These are phyloP conservation scores for Arachnomyces sp. DNA, from an alignment of 2,329 filamentous ascomycete species.

Conservation along the genomic window DNA sequence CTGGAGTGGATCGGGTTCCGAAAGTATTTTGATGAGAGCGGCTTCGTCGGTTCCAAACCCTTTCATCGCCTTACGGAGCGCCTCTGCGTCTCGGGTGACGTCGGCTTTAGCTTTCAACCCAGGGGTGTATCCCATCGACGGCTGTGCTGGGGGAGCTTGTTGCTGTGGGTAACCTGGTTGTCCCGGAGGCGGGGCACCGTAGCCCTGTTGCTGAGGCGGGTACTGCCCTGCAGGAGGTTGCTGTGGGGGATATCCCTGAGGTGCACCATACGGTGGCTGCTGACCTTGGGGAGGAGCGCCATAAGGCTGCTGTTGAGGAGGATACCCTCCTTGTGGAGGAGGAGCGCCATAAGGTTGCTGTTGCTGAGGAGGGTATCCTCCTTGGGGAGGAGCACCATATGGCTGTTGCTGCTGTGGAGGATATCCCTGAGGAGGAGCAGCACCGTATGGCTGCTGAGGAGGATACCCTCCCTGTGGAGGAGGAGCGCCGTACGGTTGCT, in stretches of 20 bases:
- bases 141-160: conserved; percentile 49
- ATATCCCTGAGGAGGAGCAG: too few species aligned
- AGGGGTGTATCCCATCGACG: conserved; percentile 67
- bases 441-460: too few species aligned
- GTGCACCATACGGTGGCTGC: conserved; percentile 17
- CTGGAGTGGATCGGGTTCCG: conserved; percentile 70
- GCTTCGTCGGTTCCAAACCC: conserved; percentile 87
- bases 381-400: too few species aligned
- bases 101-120: conserved; percentile 62
- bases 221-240: conserved; percentile 18
- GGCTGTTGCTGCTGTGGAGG: too few species aligned
- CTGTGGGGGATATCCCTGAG: conserved; percentile 37
- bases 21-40: conserved; percentile 61
- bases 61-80: conserved; percentile 77
- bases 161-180: conserved; percentile 24
- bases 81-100: conserved; percentile 60
- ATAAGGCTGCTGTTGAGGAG: conserved; percentile 14
- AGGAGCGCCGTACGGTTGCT: too few species aligned
- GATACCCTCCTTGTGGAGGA: conserved; percentile 17
- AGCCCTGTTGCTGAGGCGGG: conserved; percentile 18
- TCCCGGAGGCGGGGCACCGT: too few species aligned
- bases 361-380: too few species aligned
- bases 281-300: conserved; percentile 20
- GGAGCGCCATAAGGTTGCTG: conserved; percentile 5
- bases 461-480: too few species aligned